Evolutionary conservation across 306 rosid species (phyloP).

Genomic region (Gastrolobium bilobum): DNA sequence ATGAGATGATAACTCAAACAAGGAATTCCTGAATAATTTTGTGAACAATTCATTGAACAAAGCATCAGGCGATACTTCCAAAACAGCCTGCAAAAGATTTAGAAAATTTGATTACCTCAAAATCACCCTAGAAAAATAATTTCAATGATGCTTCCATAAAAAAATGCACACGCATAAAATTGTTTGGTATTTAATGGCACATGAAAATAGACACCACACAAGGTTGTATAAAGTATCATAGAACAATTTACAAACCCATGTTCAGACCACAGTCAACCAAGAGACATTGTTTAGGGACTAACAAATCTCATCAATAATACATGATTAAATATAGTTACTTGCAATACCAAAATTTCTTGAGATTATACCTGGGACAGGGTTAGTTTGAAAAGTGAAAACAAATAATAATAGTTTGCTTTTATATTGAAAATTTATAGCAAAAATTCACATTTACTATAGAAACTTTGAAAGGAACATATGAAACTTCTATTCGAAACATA

Average conservation of each 20-base stretch:
- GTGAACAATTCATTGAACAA: conserved; percentile 74
- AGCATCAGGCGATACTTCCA: conserved; percentile 90
- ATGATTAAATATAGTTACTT: conserved; percentile 9
- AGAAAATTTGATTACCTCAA: conserved; percentile 24
- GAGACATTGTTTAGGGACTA: conserved; percentile 20
- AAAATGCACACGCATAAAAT: conserved; percentile 15
- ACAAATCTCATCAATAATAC: neutral
- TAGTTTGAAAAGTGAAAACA: conserved; percentile 10
- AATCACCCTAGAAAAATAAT: conserved; percentile 30
- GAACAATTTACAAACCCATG: conserved; percentile 30
- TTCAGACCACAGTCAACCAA: conserved; percentile 34
- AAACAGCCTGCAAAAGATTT: conserved; percentile 74
- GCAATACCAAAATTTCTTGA: conserved; percentile 17
- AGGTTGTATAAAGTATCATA: conserved; percentile 11
- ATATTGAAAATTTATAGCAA: conserved; percentile 21
- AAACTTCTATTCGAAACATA: neutral
- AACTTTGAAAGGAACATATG: conserved; percentile 28
- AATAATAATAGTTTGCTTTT: conserved; percentile 23
- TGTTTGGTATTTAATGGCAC: conserved; percentile 27
- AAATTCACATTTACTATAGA: conserved; percentile 5
- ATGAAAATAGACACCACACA: conserved; percentile 23
- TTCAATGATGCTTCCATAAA: conserved; percentile 21
- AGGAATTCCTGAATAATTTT: conserved; percentile 75
- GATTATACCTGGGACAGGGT: conserved; percentile 28
- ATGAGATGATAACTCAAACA: conserved; percentile 82